Evolutionary conservation across 2,329 filamentous ascomycete species (phyloP).

Genomic region (Dothistroma septosporum): DNA sequence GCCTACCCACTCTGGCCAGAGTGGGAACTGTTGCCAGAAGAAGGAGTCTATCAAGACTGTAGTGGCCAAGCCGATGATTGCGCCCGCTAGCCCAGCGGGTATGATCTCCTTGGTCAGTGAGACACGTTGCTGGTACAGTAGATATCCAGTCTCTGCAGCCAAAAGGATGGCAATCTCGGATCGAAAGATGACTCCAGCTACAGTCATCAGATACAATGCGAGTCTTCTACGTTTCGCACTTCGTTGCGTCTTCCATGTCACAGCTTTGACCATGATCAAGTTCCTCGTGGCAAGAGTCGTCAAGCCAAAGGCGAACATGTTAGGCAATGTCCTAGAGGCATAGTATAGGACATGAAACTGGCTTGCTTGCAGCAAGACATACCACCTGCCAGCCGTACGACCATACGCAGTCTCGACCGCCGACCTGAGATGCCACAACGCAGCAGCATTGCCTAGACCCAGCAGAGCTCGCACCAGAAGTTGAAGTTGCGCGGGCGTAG

Average conservation of each 20-base stretch:
- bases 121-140: conserved; percentile 56
- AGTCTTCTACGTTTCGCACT: conserved; percentile 54
- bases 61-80: conserved; percentile 60
- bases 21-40: conserved; percentile 73
- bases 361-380: conserved; percentile 67
- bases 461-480: conserved; percentile 68
- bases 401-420: conserved; percentile 67
- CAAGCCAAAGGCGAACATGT: conserved; percentile 90
- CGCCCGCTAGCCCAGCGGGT: conserved; percentile 61
- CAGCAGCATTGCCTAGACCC: conserved; percentile 68
- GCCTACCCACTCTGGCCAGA: conserved; percentile 87
- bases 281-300: conserved; percentile 61
- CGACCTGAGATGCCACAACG: conserved; percentile 62
- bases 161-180: conserved; percentile 84
- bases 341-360: conserved; percentile 96
- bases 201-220: conserved; percentile 69
- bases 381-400: conserved; percentile 68
- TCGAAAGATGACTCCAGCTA: conserved; percentile 80
- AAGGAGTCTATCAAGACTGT: conserved; percentile 81
- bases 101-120: conserved; percentile 57
- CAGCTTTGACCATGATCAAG: conserved; percentile 47
- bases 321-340: conserved; percentile 83
- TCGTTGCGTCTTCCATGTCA: conserved; percentile 34
- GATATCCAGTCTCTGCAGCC: conserved; percentile 59
- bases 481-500: conserved; percentile 56